These are phyloP conservation scores for Nemania serpens DNA, from an alignment of 2,329 filamentous ascomycete species.

Conservation along the genomic window DNA sequence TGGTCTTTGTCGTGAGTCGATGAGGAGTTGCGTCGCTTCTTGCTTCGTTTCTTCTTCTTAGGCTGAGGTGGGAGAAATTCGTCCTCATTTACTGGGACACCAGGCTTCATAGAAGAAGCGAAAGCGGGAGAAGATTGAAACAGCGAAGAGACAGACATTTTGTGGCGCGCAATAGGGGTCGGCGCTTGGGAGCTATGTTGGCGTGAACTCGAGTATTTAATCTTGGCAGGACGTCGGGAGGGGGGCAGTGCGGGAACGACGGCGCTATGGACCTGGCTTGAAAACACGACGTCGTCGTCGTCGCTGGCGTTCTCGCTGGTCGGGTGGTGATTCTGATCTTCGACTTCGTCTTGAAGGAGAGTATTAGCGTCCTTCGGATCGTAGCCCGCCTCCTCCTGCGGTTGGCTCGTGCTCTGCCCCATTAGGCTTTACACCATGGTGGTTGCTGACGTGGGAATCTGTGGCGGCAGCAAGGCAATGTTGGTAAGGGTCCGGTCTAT, in stretches of 20 bases:
- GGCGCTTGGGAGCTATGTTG: not conserved
- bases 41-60: conserved; percentile 41
- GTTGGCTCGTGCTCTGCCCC: conserved; percentile 21
- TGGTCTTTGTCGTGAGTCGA: too few species aligned
- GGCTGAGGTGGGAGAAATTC: conserved; percentile 8
- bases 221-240: not conserved
- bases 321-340: conserved; percentile 12
- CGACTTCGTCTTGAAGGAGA: not conserved
- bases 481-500: too few species aligned
- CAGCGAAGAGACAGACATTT: conserved; percentile 15
- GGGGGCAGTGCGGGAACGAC: conserved; percentile 1
- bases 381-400: too few species aligned
- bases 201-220: conserved; percentile 13
- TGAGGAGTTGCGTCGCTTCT: conserved; percentile 38
- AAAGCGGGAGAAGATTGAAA: not conserved
- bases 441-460: too few species aligned
- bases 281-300: conserved; percentile 7
- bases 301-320: not conserved
- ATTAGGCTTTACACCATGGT: too few species aligned
- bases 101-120: not conserved
- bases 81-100: not conserved
- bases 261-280: conserved; percentile 22
- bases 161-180: too few species aligned
- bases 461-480: too few species aligned
- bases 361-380: too few species aligned